Percentiles rank a stretch among this genome's conserved stretches.
Evolutionary conservation across 805 yeast genomes (phyloP).

Genomic region (Yarrowia yakushimensis): DNA sequence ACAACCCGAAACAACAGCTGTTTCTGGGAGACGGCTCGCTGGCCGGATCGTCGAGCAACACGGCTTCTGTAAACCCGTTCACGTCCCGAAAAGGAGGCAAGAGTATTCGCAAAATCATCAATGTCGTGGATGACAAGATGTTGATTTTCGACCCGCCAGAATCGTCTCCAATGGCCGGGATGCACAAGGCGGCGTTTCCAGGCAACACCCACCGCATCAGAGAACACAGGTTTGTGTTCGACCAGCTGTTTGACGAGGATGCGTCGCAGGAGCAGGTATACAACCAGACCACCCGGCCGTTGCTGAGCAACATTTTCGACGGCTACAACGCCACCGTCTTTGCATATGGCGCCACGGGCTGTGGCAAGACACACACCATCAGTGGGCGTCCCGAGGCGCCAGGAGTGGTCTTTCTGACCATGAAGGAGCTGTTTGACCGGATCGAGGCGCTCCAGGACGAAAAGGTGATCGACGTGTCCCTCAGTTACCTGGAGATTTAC

Average conservation of each 20-base stretch:
- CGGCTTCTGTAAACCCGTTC: slow-evolving; percentile 27
- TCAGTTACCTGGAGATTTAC: slow-evolving; percentile 77
- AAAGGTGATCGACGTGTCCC: slow-evolving; percentile 54
- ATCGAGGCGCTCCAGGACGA: slow-evolving; percentile 57
- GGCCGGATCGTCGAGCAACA: slow-evolving; percentile 30
- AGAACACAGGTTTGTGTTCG: slow-evolving; percentile 81
- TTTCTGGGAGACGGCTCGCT: slow-evolving; percentile 58
- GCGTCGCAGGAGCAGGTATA: slow-evolving; percentile 68
- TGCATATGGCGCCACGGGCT: slow-evolving; percentile 95
- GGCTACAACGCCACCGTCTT: slow-evolving; percentile 90
- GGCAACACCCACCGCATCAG: slow-evolving; percentile 48
- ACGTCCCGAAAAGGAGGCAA: slow-evolving; percentile 31
- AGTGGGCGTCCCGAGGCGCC: slow-evolving; percentile 71
- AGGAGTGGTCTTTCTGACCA: slow-evolving; percentile 74
- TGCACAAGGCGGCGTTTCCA: slow-evolving; percentile 44
- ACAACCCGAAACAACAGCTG: slow-evolving; percentile 40
- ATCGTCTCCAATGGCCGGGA: slow-evolving; percentile 53
- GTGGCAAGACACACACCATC: slow-evolving; percentile 94
- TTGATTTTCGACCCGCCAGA: slow-evolving; percentile 82
- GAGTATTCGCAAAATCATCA: slow-evolving; percentile 65
- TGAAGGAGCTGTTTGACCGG: slow-evolving; percentile 65
- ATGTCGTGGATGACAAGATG: slow-evolving; percentile 82
- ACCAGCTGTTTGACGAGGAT: slow-evolving; percentile 64
- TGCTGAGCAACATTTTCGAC: slow-evolving; percentile 69
- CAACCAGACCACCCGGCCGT: slow-evolving; percentile 60